A percentile compares a stretch with the other conserved stretches of the same genome.
Conservation (phyloP, 139 green algal species). For the Pleodorina starrii region DNA sequence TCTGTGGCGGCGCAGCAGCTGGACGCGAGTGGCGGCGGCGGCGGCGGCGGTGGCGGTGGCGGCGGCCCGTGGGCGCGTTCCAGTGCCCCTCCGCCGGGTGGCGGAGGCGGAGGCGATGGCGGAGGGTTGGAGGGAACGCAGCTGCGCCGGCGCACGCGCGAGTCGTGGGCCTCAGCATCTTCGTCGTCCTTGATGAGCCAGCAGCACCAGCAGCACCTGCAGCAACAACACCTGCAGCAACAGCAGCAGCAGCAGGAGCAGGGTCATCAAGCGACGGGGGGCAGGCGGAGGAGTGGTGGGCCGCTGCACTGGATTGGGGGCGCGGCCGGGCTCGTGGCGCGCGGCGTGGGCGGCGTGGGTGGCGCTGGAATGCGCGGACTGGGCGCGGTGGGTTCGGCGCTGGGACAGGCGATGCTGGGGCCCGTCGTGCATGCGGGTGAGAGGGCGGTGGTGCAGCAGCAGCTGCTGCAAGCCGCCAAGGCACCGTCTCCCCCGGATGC, state of each 20-base stretch:
- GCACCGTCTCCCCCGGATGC: no score
- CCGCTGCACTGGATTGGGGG: background rate
- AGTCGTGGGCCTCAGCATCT: background rate
- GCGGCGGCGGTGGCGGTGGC: background rate
- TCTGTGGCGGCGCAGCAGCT: background rate
- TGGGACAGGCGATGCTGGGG: slow-evolving; percentile 14
- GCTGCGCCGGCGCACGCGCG: background rate
- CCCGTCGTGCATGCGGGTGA: slow-evolving; percentile 21
- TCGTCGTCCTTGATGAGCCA: background rate
- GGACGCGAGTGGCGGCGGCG: no score
- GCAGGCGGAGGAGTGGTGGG: background rate
- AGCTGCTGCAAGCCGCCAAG: background rate
- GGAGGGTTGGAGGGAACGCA: background rate
- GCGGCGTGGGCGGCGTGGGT: slow-evolving; percentile 7
- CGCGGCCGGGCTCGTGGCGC: background rate
- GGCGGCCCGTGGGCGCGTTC: background rate
- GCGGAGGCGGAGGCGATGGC: no score
- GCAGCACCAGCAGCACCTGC: slow-evolving; percentile 22
- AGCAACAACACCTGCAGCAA: no score
- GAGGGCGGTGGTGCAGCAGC: background rate
- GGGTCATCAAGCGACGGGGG: background rate
- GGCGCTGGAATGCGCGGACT: background rate
- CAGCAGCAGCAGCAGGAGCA: slow-evolving; percentile 8
- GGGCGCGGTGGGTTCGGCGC: background rate
- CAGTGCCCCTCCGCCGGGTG: no score